Conservation (phyloP, 2,329 filamentous ascomycete species). For the Cladosporium velox region DNA sequence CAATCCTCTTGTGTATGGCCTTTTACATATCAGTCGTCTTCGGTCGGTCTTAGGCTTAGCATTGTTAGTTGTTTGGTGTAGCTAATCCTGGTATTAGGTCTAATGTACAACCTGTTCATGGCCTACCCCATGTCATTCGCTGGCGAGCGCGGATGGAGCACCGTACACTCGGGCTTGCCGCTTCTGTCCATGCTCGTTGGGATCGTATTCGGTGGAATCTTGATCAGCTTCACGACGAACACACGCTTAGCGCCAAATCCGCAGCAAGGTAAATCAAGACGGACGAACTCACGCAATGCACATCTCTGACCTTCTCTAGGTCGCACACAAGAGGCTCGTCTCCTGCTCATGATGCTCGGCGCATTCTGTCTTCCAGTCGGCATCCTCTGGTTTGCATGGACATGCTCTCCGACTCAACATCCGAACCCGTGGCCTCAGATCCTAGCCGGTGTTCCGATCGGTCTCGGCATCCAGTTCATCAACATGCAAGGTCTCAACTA, state of each 20-base stretch:
- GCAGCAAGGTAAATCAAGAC: neutral
- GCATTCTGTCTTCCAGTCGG: slow-evolving; percentile 45
- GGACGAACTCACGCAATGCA: too few relatives aligned
- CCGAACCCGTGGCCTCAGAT: slow-evolving; percentile 44
- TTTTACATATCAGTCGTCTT: slow-evolving; percentile 45
- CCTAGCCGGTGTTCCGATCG: slow-evolving; percentile 43
- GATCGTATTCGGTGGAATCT: neutral
- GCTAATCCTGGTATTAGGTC: slow-evolving; percentile 19
- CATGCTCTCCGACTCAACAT: slow-evolving; percentile 29
- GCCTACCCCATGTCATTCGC: slow-evolving; percentile 54
- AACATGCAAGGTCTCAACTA: slow-evolving; percentile 39
- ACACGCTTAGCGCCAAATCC: neutral
- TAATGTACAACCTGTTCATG: slow-evolving; percentile 55
- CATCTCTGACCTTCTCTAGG: slow-evolving; percentile 20
- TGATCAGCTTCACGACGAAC: neutral
- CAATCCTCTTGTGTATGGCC: slow-evolving; percentile 54
- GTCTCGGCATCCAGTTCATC: slow-evolving; percentile 43
- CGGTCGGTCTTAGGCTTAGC: slow-evolving; percentile 28
- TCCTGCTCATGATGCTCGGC: slow-evolving; percentile 49
- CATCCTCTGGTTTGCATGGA: slow-evolving; percentile 52
- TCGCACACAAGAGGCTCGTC: slow-evolving; percentile 45
- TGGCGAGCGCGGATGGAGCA: slow-evolving; percentile 51
- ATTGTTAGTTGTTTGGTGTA: too few relatives aligned
- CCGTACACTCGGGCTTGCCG: slow-evolving; percentile 40
- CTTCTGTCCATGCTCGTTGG: neutral